phyloP scores from a whole-genome alignment of 2,329 filamentous ascomycete genomes.

The Fusarium anguioides region DNA sequence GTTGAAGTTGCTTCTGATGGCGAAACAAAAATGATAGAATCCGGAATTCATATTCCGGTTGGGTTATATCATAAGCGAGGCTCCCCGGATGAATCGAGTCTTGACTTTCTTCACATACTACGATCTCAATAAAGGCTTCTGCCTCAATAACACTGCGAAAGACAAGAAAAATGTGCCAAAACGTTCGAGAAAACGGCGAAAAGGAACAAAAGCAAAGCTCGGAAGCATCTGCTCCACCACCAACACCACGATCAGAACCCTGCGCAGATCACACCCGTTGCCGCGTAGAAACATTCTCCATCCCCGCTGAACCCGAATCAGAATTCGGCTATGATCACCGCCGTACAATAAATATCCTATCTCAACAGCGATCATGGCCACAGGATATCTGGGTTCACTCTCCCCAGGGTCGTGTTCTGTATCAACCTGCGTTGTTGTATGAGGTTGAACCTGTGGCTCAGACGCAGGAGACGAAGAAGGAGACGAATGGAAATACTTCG shows the following conservation, averaged over 20 bases:
- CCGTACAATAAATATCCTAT: conserved; percentile 2
- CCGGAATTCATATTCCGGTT: too few relatives aligned
- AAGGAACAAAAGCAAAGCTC: neutral
- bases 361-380: conserved; percentile 2
- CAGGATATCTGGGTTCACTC: conserved; percentile 36
- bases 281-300: neutral
- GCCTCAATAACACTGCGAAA: too few relatives aligned
- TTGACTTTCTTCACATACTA: too few relatives aligned
- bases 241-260: neutral
- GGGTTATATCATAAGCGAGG: conserved; percentile 1
- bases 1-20: neutral
- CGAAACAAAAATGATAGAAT: too few relatives aligned
- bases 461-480: neutral
- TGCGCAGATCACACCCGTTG: neutral
- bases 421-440: conserved; percentile 11
- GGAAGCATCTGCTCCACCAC: neutral
- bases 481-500: neutral
- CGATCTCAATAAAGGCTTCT: too few relatives aligned
- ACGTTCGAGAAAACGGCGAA: neutral
- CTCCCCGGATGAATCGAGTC: neutral
- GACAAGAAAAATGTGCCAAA: neutral
- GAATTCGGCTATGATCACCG: conserved; percentile 15
- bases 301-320: neutral
- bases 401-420: conserved; percentile 19
- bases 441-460: neutral